These are phyloP conservation scores for Trichosporon sp. DNA, from an alignment of 1,284 basidiomycete genomes.

Conservation along the genomic window DNA sequence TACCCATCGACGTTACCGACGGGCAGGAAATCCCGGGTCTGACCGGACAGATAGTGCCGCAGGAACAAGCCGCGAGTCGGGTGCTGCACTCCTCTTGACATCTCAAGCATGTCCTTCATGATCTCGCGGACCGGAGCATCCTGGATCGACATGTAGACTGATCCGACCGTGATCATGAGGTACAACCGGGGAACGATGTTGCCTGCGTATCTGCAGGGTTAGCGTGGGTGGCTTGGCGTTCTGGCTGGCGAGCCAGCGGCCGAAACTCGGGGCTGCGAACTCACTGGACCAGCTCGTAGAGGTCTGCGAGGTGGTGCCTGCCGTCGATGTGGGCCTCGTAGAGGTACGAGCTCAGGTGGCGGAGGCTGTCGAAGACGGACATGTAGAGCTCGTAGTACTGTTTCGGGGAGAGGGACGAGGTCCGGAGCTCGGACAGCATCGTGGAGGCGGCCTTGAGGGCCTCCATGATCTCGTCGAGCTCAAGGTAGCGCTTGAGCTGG, in stretches of 20 bases:
- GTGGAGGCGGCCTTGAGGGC: conserved; percentile 89
- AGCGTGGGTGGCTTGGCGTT: not conserved
- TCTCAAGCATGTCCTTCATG: conserved; percentile 99
- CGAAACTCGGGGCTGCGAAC: conserved; percentile 11
- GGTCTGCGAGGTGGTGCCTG: conserved; percentile 87
- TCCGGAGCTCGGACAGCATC: conserved; percentile 90
- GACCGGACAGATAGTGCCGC: conserved; percentile 88
- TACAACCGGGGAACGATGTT: conserved; percentile 86
- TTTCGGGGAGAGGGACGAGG: conserved; percentile 84
- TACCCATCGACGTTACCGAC: conserved; percentile 76
- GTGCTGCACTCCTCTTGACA: conserved; percentile 90
- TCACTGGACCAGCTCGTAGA: conserved; percentile 96
- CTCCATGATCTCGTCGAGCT: conserved; percentile 93
- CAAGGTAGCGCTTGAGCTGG: conserved; percentile 88
- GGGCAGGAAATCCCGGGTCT: conserved; percentile 89
- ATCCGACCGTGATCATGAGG: conserved; percentile 96
- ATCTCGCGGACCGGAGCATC: conserved; percentile 95
- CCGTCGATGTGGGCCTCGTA: conserved; percentile 85
- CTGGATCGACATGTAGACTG: conserved; percentile 93
- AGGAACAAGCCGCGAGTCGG: conserved; percentile 88
- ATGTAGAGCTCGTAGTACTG: conserved; percentile 98
- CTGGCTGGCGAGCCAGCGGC: not conserved
- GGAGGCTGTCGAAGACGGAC: conserved; percentile 90
- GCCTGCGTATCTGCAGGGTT: conserved; percentile 39
- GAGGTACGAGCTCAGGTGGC: conserved; percentile 88